Percentiles rank a stretch among this genome's conserved stretches.
Conservation (phyloP, 768 basidiomycete genomes). For the Termitomyces sp. region DNA sequence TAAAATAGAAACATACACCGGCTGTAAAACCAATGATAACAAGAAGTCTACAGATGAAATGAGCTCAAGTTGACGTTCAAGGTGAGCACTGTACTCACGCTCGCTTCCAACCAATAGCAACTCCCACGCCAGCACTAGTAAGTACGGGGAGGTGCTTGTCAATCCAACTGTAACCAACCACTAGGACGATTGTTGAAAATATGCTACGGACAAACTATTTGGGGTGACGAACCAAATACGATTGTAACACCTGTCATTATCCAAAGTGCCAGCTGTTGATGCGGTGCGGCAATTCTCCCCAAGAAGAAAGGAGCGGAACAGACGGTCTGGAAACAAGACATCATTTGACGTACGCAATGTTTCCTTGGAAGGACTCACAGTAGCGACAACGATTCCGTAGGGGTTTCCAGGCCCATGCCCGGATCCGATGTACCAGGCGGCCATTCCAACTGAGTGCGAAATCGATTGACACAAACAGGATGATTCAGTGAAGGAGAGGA, state of each 20-base stretch:
- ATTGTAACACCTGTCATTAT: constrained; percentile 31
- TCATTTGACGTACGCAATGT: background rate
- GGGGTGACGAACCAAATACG: constrained; percentile 25
- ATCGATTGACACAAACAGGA: background rate
- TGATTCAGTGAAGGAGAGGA: background rate
- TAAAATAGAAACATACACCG: constrained; percentile 23
- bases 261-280: constrained; percentile 29
- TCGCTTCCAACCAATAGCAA: constrained; percentile 35
- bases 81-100: constrained; percentile 22
- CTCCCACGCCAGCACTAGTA: constrained; percentile 28
- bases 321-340: constrained; percentile 19
- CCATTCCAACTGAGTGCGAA: constrained; percentile 27
- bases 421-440: constrained; percentile 38
- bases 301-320: constrained; percentile 30
- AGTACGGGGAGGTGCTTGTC: constrained; percentile 25
- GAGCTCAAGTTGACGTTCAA: background rate
- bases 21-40: constrained; percentile 41
- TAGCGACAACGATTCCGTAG: constrained; percentile 35
- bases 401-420: constrained; percentile 32
- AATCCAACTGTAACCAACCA: constrained; percentile 39
- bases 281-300: constrained; percentile 27
- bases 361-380: constrained; percentile 20
- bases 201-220: background rate
- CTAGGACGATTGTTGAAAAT: constrained; percentile 11
- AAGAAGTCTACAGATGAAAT: constrained; percentile 23